Evolutionary conservation across 306 rosid genomes (phyloP).

Genomic region (Castanea crenata): DNA sequence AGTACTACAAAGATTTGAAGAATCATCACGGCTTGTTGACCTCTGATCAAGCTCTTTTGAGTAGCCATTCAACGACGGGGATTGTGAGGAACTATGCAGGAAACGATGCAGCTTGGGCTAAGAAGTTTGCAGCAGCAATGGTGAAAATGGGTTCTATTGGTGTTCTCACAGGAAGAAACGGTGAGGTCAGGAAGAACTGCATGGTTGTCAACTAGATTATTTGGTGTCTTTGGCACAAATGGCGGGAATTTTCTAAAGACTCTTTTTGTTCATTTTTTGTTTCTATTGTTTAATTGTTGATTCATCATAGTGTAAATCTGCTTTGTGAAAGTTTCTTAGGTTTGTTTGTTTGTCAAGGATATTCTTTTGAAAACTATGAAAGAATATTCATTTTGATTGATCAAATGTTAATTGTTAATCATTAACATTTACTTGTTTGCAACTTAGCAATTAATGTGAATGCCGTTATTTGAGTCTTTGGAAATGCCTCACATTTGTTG

Average conservation of each 20-base stretch:
- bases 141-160: constrained; percentile 31
- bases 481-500: too few species aligned
- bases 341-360: not conserved
- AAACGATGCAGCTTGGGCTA: constrained; percentile 20
- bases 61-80: constrained; percentile 2
- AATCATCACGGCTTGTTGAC: constrained; percentile 17
- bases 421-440: too few species aligned
- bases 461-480: too few species aligned
- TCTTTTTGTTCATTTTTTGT: not conserved
- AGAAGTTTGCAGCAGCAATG: constrained; percentile 34
- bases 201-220: constrained; percentile 22
- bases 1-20: constrained; percentile 20
- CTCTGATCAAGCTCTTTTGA: constrained; percentile 33
- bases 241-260: not conserved
- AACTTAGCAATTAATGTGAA: too few species aligned
- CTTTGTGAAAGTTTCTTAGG: not conserved
- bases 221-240: not conserved
- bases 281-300: not conserved
- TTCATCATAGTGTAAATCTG: not conserved
- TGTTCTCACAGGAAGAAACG: constrained; percentile 20
- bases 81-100: constrained; percentile 28
- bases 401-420: too few species aligned
- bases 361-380: not conserved
- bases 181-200: constrained; percentile 38
- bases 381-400: not conserved